These are phyloP conservation scores for Salvia miltiorrhiza DNA, from an alignment of 257 asterid species.

Conservation along the genomic window DNA sequence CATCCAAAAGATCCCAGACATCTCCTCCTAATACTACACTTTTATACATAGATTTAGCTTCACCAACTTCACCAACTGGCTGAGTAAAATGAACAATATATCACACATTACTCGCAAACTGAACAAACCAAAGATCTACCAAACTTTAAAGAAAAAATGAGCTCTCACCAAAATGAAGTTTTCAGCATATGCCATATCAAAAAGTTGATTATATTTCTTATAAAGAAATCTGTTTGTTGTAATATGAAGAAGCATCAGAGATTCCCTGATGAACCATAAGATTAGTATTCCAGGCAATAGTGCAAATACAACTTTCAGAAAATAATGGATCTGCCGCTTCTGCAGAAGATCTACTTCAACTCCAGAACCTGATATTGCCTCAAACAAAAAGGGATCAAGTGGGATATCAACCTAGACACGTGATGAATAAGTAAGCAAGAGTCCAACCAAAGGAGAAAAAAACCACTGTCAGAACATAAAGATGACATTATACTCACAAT, in stretches of 20 bases:
- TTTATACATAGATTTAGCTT: slow-evolving; percentile 82
- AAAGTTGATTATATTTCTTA: slow-evolving; percentile 82
- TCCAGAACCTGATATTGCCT: slow-evolving; percentile 87
- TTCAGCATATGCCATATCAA: slow-evolving; percentile 90
- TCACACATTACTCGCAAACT: slow-evolving; percentile 20
- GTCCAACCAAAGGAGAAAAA: slow-evolving; percentile 19
- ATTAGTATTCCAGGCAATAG: slow-evolving; percentile 83
- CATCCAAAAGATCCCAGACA: slow-evolving; percentile 98
- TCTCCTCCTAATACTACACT: slow-evolving; percentile 98
- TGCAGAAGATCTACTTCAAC: slow-evolving; percentile 95
- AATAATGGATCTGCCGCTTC: slow-evolving; percentile 81
- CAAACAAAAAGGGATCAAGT: slow-evolving; percentile 92
- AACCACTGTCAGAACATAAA: slow-evolving; percentile 8
- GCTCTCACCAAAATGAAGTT: slow-evolving; percentile 81
- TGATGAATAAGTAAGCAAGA: slow-evolving; percentile 22
- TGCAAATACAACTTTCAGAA: slow-evolving; percentile 71
- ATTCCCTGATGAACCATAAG: slow-evolving; percentile 86
- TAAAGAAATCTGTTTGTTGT: slow-evolving; percentile 72
- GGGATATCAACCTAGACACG: slow-evolving; percentile 88
- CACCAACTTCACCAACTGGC: slow-evolving; percentile 92
- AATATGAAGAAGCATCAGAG: slow-evolving; percentile 76
- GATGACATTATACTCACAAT: slow-evolving; percentile 53
- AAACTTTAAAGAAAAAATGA: not conserved
- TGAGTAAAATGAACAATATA: slow-evolving; percentile 42
- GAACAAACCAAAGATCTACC: slow-evolving; percentile 6